These are phyloP conservation scores for Pseudevernia furfuracea DNA, from an alignment of 495 filamentous ascomycete species.

Conservation along the genomic window DNA sequence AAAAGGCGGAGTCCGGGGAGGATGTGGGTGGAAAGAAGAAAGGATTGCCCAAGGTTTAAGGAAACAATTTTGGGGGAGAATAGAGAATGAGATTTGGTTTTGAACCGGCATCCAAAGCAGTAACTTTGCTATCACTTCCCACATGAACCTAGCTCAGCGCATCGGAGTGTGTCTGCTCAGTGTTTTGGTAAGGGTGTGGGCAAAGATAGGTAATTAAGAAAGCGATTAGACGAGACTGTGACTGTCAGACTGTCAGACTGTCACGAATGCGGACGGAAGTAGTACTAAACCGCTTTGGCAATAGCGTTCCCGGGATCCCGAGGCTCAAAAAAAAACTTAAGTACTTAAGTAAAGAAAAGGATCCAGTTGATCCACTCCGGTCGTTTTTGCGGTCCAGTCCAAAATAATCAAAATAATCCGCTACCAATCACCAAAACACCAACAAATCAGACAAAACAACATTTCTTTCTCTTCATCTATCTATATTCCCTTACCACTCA, in stretches of 20 bases:
- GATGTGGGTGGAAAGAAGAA: conserved; percentile 27
- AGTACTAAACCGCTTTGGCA: neutral
- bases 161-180: neutral
- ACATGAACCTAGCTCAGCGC: neutral
- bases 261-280: no score
- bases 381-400: neutral
- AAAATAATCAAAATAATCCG: neutral
- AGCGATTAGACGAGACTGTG: no score
- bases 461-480: neutral
- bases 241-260: no score
- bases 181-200: neutral
- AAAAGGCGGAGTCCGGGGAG: conserved; percentile 60
- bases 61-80: neutral
- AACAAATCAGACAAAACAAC: neutral
- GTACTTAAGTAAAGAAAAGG: neutral
- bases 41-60: conserved; percentile 18
- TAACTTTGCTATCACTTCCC: neutral
- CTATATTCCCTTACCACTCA: neutral
- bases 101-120: neutral
- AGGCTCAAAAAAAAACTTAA: neutral
- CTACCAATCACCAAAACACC: neutral
- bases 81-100: neutral
- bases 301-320: neutral
- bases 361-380: neutral
- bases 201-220: no score